phyloP scores from a whole-genome alignment of 169 alveolate species.

The Plasmodium inui region DNA sequence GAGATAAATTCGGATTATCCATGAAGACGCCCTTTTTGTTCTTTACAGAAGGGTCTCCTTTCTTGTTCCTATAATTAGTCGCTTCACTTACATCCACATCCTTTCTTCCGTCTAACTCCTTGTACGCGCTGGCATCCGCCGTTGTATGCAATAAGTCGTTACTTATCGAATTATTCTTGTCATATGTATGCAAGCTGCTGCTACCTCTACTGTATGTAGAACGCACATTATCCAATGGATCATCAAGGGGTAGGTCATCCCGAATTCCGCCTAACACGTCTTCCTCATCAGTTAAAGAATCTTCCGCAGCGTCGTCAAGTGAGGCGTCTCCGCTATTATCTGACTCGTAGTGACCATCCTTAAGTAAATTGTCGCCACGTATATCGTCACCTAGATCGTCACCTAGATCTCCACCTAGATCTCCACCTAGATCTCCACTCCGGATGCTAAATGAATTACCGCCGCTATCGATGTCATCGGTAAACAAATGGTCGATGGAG shows the following conservation, averaged over 20 bases:
- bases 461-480: not conserved
- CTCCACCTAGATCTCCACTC: not conserved
- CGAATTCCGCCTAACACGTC: not conserved
- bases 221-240: not conserved
- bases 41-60: not conserved
- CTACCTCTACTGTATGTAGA: not conserved
- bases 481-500: not conserved
- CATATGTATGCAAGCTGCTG: not conserved
- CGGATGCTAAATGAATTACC: too few species aligned
- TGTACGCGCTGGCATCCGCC: not conserved
- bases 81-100: not conserved
- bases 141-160: not conserved
- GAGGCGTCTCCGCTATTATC: not conserved
- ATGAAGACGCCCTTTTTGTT: not conserved
- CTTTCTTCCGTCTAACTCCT: not conserved
- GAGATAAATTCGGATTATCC: not conserved
- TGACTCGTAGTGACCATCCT: not conserved
- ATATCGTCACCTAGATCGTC: too few species aligned
- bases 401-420: not conserved
- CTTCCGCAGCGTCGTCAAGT: not conserved
- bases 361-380: too few species aligned
- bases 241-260: not conserved
- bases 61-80: not conserved
- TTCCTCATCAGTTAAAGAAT: conserved; percentile 9
- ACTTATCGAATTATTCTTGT: not conserved